These are phyloP conservation scores for Ichthyophthirius multifiliis DNA, from an alignment of 169 alveolate species.

Conservation along the genomic window DNA sequence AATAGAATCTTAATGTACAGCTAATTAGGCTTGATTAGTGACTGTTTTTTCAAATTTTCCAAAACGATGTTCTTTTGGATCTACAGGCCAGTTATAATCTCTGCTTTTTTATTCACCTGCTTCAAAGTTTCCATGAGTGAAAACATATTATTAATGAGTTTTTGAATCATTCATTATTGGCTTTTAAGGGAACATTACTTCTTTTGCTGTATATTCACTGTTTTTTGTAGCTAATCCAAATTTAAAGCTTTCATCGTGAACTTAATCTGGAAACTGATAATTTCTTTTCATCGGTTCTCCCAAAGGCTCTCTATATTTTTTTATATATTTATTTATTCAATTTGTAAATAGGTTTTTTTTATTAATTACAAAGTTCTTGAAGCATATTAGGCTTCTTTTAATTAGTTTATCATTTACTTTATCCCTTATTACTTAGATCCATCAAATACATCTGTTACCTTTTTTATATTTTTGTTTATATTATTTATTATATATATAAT, in stretches of 20 bases:
- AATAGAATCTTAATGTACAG: conserved; percentile 59
- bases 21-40: conserved; percentile 58
- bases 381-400: conserved; percentile 67
- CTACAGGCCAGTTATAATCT: conserved; percentile 70
- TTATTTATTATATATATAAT: no score
- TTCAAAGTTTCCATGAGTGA: conserved; percentile 64
- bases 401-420: conserved; percentile 49
- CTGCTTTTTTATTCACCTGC: conserved; percentile 71
- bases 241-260: conserved; percentile 27
- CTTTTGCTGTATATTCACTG: conserved; percentile 60
- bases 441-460: conserved; percentile 38
- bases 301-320: conserved; percentile 57
- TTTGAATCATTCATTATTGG: conserved; percentile 40
- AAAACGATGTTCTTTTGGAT: conserved; percentile 62
- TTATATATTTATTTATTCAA: no score
- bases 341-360: no score
- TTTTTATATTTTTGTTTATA: background rate
- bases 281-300: conserved; percentile 56
- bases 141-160: conserved; percentile 36
- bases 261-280: conserved; percentile 62
- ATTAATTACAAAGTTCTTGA: conserved; percentile 18
- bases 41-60: conserved; percentile 63
- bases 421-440: conserved; percentile 52
- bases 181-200: conserved; percentile 61
- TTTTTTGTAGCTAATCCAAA: conserved; percentile 60